Conservation (phyloP, 441 rosid genomes). For the Populus tomentosa region DNA sequence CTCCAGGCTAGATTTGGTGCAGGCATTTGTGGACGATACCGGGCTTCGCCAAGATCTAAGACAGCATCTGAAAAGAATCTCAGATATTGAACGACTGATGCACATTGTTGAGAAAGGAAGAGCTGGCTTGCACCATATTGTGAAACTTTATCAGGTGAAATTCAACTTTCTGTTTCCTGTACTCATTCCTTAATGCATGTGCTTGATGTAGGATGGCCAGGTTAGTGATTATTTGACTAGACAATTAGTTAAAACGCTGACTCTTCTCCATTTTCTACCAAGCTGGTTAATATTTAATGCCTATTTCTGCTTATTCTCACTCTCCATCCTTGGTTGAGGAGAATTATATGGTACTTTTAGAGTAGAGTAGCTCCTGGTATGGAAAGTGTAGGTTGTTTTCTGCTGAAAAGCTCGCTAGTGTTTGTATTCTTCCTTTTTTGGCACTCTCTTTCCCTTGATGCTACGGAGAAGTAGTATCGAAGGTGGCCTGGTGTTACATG, state of each 20-base stretch:
- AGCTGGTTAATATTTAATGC: background rate
- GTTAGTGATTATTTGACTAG: background rate
- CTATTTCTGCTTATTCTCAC: background rate
- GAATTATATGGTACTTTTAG: background rate
- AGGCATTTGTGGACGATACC: slow-evolving; percentile 89
- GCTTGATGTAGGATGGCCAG: background rate
- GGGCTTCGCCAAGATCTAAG: slow-evolving; percentile 88
- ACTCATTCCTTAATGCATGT: background rate
- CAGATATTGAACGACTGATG: slow-evolving; percentile 74
- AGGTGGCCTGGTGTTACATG: background rate
- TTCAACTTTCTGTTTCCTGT: background rate
- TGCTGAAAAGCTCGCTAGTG: background rate
- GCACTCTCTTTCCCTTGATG: slow-evolving; percentile 6
- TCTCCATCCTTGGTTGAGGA: background rate
- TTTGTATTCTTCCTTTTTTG: background rate
- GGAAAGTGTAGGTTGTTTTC: background rate
- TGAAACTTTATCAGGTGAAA: slow-evolving; percentile 88
- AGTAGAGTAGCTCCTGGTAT: background rate
- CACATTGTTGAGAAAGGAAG: slow-evolving; percentile 65
- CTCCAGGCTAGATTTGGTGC: slow-evolving; percentile 79
- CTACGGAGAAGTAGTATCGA: background rate
- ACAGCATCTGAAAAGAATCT: slow-evolving; percentile 90
- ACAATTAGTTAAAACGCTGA: background rate
- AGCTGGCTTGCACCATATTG: slow-evolving; percentile 84
- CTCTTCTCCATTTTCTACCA: slow-evolving; percentile 1